Evolutionary conservation across 352 stramenopile species (phyloP), one percentile per base, ranked within the genome.

Genomic region (Phytophthora capsici): DNA sequence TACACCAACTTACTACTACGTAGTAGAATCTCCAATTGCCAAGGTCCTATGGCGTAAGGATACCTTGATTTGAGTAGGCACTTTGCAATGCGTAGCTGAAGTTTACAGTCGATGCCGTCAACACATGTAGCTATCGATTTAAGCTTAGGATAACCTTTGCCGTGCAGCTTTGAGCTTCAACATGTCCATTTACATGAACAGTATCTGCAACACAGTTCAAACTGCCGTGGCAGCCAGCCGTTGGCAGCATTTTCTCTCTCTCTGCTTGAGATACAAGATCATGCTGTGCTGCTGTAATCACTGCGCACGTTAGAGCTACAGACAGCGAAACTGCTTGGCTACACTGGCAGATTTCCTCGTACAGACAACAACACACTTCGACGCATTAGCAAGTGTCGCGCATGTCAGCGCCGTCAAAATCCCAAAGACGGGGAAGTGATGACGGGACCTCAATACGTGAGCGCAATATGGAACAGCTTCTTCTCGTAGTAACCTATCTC

Each of bases 391-490:
- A 16, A 16, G 20, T 20, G 36, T 41, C 36, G 17, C 19, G 17
- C 16, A 46, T 46, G 41, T 47, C 17, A 26, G 12, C 41, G 6
- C 14, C n/a, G 12, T 7, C 10, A 16, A 7, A 20, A 28, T 30
- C 41, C 36, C 36, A 41, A 41, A 41, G 40, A 60, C 58, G 48
- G 30, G 38, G 46, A 37, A 53, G 14, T 41, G 20, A 66, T 59
- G 26, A 59, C 38, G 48, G 16, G 37, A 66, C 44, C 34, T 6
- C 36, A 41, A 10, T n/a, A 16, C 36, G 4, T 34, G 2, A 12
- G 28, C 28, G 28, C 28, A 34, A 34, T 34, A 32, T 32, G 6
- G n/a, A n/a, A n/a, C n/a, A n/a, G n/a, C n/a, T n/a, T n/a, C 28
- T 34, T 34, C 28, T 34, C 9, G 8, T 32, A 32, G 28, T 32